Evolutionary conservation across 1,139 yeast species (phyloP), one percentile per base, ranked within the genome.

Genomic region (Scheffersomyces stambukii): DNA sequence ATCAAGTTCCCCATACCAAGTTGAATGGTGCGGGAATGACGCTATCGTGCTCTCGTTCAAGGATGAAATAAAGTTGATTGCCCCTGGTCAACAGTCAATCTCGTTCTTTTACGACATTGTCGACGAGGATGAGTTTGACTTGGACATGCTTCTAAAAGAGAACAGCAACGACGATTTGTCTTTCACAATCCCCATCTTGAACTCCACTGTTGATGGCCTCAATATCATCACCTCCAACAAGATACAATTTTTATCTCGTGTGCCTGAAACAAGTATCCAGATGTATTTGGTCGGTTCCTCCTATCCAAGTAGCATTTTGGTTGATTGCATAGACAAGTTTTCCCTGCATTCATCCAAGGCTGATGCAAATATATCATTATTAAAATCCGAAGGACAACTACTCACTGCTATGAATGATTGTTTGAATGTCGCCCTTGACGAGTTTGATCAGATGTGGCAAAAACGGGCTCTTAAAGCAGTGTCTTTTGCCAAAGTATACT

Each of bases 21-120:
- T 85, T 8, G 70, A 68, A 36, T 89, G 96, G 96, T 84, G 95
- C 53, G 86, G 91, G 0, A 78, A 81, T 42, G 95, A 86, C 57
- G 86, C 93, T 0, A 77, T 88, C 1, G 78, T 77, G 0, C 25
- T 76, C 18, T 60, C 78, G 0, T 66, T 72, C 35, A 62, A 70
- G 4, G 93, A 82, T 41, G 89, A 82, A 33, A 47, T 86, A 14
- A 71, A 73, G 36, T 52, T 89, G 9, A 67, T 81, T 21, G 95
- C 93, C 0, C 93, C 95, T 0, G 71, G 76, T 3, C 80, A 77
- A 29, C 80, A 77, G 2, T 65, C 78, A 2, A 58, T 67, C 4
- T 66, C 73, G 2, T 66, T 65, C 43, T 67, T 60, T 37, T 66
- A 64, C 38, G 74, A 67, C 35, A 46, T 59, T 9, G 59, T 52